Percentiles rank a stretch among this genome's conserved stretches.
Evolutionary conservation across 73 alveolate genomes (phyloP).

Genomic region (Stentor roeselii): DNA sequence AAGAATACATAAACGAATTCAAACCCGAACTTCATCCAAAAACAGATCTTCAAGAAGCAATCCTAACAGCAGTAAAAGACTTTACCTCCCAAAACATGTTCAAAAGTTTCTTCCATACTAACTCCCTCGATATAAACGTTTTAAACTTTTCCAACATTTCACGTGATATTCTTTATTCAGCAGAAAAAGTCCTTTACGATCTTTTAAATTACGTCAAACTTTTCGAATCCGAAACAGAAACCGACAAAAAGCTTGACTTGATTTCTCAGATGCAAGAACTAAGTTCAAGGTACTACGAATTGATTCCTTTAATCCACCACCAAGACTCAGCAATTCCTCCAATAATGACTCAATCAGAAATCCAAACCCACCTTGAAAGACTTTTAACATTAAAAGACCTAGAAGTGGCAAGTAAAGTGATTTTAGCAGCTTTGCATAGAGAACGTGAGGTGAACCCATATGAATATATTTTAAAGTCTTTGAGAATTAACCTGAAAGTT

Average conservation of each 20-base stretch:
- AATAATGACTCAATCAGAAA: conserved; percentile 43
- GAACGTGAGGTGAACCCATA: conserved; percentile 74
- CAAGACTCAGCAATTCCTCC: conserved; percentile 83
- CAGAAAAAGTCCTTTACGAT: conserved; percentile 49
- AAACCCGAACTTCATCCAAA: conserved; percentile 42
- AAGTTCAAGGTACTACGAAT: conserved; percentile 43
- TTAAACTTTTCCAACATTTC: conserved; percentile 54
- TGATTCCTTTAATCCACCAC: conserved; percentile 49
- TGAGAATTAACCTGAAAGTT: conserved; percentile 66
- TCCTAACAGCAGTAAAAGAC: conserved; percentile 42
- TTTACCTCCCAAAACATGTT: conserved; percentile 53
- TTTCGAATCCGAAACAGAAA: conserved; percentile 37
- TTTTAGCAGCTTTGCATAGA: conserved; percentile 77
- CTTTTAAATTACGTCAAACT: conserved; percentile 53
- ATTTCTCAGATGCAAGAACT: conserved; percentile 28
- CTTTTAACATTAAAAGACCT: conserved; percentile 72
- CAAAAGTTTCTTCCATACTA: conserved; percentile 41
- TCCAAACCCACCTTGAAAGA: conserved; percentile 53
- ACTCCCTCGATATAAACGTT: conserved; percentile 54
- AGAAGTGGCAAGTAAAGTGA: conserved; percentile 85
- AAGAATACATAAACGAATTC: conserved; percentile 52
- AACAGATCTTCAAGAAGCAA: conserved; percentile 31
- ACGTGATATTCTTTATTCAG: conserved; percentile 56
- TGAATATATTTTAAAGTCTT: conserved; percentile 77
- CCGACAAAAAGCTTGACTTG: conserved; percentile 6